Percentiles rank a stretch among this genome's conserved stretches.
Evolutionary conservation across 305 asterid species (phyloP).

Genomic region (Withania somnifera): DNA sequence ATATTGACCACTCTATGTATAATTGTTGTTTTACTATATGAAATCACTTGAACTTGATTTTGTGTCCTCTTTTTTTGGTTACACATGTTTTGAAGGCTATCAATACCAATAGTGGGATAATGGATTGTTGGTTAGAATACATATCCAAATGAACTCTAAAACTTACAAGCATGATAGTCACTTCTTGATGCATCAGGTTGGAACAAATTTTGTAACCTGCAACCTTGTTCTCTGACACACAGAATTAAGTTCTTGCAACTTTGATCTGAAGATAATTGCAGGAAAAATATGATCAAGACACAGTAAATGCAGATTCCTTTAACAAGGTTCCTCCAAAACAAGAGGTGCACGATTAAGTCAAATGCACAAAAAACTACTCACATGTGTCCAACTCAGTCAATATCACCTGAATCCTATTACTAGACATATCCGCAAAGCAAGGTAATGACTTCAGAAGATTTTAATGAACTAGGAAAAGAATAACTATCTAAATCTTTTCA

Average conservation of each 20-base stretch:
- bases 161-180: constrained; percentile 59
- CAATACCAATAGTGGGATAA: too few relatives aligned
- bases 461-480: neutral
- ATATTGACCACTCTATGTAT: too few relatives aligned
- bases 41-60: too few relatives aligned
- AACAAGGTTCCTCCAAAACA: neutral
- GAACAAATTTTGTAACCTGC: constrained; percentile 42
- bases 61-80: too few relatives aligned
- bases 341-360: neutral
- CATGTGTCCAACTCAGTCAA: constrained; percentile 44
- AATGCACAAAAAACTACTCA: constrained; percentile 22
- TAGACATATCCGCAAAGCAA: constrained; percentile 54
- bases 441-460: neutral
- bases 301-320: neutral
- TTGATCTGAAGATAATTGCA: constrained; percentile 55
- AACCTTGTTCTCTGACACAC: constrained; percentile 59
- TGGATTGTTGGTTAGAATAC: neutral
- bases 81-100: too few relatives aligned
- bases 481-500: neutral
- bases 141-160: neutral
- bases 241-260: constrained; percentile 56
- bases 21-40: too few relatives aligned
- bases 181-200: constrained; percentile 37
- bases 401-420: constrained; percentile 72
- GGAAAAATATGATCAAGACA: neutral